Evolutionary conservation across 2,329 filamentous ascomycete species (phyloP), one percentile per base, ranked within the genome.

Genomic region (Salinomyces thailandicus): DNA sequence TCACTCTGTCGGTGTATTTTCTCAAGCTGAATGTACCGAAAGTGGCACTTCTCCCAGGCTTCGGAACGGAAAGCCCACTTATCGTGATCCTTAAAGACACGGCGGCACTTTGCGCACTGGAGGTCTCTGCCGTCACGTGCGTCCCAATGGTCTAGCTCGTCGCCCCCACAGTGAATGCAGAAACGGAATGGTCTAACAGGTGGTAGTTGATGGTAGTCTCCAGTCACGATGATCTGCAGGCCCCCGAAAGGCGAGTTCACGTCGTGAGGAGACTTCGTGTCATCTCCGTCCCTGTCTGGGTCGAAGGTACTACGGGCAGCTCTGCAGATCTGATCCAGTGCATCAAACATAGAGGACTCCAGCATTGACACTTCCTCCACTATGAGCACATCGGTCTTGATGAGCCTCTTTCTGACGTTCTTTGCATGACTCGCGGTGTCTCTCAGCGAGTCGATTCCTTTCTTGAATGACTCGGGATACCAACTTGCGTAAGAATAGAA

Each of bases 281-380:
- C 11, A 8, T 30, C 14, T 7, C 11, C 27, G 27, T 12, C 11
- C 8, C 15, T n/a, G 11, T 15, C 14, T 8, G 27, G 27, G 27
- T 30, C 27, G 8, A n/a, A n/a, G 2, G 27, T 8, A 18, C 11
- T 11, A 9, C 29, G 28, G 3, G 31, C 36, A 8, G 15, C 29
- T 7, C 33, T 20, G 15, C 28, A 28, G 22, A 44, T 17, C 5
- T 48, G 51, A 38, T 71, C 69, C 11, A 72, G 53, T 8, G 71
- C 63, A 41, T 73, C 67, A 20, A 75, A 67, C 34, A 68, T 60
- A 3, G 63, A 50, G 36, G 69, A 73, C 31, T 74, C 71, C 0
- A 78, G 62, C 75, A 79, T 80, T 41, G 69, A 75, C 39, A 80
- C 72, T 53, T 80, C 76, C 45, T 79, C 75, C 11, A 80, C 72